phyloP scores from a whole-genome alignment of 495 filamentous ascomycete genomes.

The Penicillium goetzii region DNA sequence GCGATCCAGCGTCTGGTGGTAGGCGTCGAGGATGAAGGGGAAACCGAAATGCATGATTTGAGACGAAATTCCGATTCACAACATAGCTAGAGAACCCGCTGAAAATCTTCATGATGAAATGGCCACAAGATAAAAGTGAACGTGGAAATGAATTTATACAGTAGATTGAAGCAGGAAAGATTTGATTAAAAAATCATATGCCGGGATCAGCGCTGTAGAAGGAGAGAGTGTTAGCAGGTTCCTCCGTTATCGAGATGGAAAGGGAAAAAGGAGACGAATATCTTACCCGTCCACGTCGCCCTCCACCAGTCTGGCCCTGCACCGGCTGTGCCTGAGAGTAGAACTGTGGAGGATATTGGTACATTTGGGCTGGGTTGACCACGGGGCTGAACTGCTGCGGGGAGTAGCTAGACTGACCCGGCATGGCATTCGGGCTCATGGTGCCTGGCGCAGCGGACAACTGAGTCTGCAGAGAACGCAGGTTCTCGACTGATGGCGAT shows the following conservation, averaged over 20 bases:
- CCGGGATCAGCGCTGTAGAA: constrained; percentile 38
- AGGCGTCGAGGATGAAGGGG: constrained; percentile 30
- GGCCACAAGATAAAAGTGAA: constrained; percentile 19
- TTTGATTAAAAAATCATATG: constrained; percentile 37
- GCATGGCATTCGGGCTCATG: constrained; percentile 47
- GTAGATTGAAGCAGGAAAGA: constrained; percentile 41
- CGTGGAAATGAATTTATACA: constrained; percentile 47
- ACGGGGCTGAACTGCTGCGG: constrained; percentile 54
- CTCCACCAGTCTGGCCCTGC: constrained; percentile 50
- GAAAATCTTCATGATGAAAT: constrained; percentile 32
- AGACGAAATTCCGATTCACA: constrained; percentile 28
- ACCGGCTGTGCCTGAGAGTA: constrained; percentile 50
- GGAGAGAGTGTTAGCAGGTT: background rate
- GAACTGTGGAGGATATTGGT: constrained; percentile 57
- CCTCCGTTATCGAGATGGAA: constrained; percentile 2
- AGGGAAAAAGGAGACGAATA: background rate
- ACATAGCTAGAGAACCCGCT: constrained; percentile 45
- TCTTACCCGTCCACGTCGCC: constrained; percentile 56
- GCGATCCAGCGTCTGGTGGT: constrained; percentile 54
- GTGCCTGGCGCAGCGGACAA: constrained; percentile 42
- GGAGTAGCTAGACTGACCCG: constrained; percentile 48
- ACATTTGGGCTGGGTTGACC: constrained; percentile 53
- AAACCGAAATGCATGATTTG: background rate
- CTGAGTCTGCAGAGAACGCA: constrained; percentile 46
- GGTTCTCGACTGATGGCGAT: constrained; percentile 47